These are phyloP conservation scores for Blastocystis sp. DNA, from an alignment of 352 stramenopile genomes.

Conservation along the genomic window DNA sequence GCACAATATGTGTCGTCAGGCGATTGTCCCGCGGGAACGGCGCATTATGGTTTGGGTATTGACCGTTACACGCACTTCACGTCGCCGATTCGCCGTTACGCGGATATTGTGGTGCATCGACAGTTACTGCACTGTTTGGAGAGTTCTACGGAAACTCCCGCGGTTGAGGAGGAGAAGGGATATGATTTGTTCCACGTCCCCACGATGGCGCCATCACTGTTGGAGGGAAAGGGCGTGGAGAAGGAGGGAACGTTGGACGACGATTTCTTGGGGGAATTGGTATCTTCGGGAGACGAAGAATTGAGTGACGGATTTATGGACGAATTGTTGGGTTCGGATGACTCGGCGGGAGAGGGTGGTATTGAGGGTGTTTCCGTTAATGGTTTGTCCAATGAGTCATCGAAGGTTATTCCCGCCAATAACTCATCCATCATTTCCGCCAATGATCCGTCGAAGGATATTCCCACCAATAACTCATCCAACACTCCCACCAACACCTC, in stretches of 20 bases:
- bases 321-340: background rate
- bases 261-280: background rate
- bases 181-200: conserved; percentile 36
- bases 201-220: background rate
- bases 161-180: background rate
- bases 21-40: background rate
- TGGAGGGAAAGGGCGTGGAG: background rate
- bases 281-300: background rate
- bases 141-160: background rate
- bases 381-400: background rate
- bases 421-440: too few relatives aligned
- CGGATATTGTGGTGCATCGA: conserved; percentile 60
- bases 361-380: conserved; percentile 1
- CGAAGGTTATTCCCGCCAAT: too few relatives aligned
- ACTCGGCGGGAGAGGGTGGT: too few relatives aligned
- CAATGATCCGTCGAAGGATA: background rate
- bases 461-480: background rate
- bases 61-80: conserved; percentile 60
- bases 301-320: conserved; percentile 3
- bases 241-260: background rate
- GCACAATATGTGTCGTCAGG: conserved; percentile 45
- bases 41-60: conserved; percentile 59
- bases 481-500: background rate
- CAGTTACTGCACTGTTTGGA: conserved; percentile 49
- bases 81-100: conserved; percentile 61